Evolutionary conservation across 345 rosid species (phyloP), one percentile per base, ranked within the genome.

Genomic region (Rhodamnia argentea): DNA sequence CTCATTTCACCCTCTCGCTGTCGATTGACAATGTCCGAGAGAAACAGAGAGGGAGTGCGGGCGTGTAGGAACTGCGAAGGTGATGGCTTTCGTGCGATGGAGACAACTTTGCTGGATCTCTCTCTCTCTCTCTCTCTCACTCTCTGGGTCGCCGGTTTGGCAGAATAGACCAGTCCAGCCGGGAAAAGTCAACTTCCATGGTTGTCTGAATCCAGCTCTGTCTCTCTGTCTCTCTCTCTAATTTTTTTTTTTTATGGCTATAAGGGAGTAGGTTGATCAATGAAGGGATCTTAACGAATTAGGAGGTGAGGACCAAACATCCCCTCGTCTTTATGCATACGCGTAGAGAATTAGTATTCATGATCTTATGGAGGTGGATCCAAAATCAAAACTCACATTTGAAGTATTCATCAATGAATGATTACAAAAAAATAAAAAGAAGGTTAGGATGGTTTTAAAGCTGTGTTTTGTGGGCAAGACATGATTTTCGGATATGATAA

Each of bases 101-200:
- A 52, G 42, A 82, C 12, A 64, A 29, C 76, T 29, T 37, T 70
- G 47, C 81, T 70, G 81, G 51, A 57, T 53, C 85, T 27, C 55
- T 82, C 32, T 47, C 18, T 4, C 44, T 42, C 44, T 42, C 44
- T 26, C 29, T 42, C 52, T 78, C 52, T 24, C 56, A 18, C 32
- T 56, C 42, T 58, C 5, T 4, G 14, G 7, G 16, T 70, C 81
- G 47, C 81, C 5, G 47, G 81, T 70, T 70, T 18, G 81, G 81
- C 81, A 70, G 58, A 83, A 14, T 5, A 70, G 82, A 27, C 60
- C 60, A 74, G 82, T 42, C 82, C 47, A 15, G 59, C 57, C 62
- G 42, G 55, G 86, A 32, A 58, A 55, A 60, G 85, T 83, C 85
- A 83, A 84, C 85, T 70, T 47, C 85, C 85, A 58, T 44, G 29